Percentiles rank a stretch among this genome's conserved stretches.
Conservation (phyloP, 805 yeast species). For the Kodamaea hsintzibuensis region DNA sequence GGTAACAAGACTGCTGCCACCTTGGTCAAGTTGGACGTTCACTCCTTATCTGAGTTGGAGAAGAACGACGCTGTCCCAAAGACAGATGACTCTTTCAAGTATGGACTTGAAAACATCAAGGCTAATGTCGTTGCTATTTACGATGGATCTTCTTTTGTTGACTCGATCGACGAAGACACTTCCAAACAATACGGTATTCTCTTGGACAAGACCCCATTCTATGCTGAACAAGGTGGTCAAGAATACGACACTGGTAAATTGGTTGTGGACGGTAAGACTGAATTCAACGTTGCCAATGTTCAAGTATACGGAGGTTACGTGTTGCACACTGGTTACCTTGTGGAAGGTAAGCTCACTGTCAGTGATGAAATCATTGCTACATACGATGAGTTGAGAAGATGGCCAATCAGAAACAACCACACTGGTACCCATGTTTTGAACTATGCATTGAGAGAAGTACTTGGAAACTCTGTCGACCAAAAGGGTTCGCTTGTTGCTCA, state of each 20-base stretch:
- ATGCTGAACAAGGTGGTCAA: slow-evolving; percentile 99
- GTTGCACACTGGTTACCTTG: slow-evolving; percentile 85
- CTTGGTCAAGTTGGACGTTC: slow-evolving; percentile 85
- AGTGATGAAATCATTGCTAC: slow-evolving; percentile 78
- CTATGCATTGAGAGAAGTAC: slow-evolving; percentile 78
- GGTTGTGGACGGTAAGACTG: slow-evolving; percentile 82
- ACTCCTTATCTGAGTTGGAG: slow-evolving; percentile 74
- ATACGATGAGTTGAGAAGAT: slow-evolving; percentile 89
- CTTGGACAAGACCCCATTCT: slow-evolving; percentile 88
- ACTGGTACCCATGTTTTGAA: slow-evolving; percentile 97
- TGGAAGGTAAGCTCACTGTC: slow-evolving; percentile 71
- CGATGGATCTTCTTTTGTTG: slow-evolving; percentile 63
- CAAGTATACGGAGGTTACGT: slow-evolving; percentile 94
- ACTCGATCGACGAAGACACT: slow-evolving; percentile 34
- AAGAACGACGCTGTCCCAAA: slow-evolving; percentile 60
- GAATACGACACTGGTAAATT: slow-evolving; percentile 93
- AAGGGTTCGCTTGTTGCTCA: slow-evolving; percentile 96
- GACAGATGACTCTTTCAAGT: slow-evolving; percentile 83
- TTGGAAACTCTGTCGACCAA: slow-evolving; percentile 90
- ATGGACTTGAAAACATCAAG: slow-evolving; percentile 65
- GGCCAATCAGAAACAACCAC: slow-evolving; percentile 96
- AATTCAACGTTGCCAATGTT: slow-evolving; percentile 88
- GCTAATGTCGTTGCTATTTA: slow-evolving; percentile 73
- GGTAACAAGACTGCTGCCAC: slow-evolving; percentile 58
- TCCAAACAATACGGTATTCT: slow-evolving; percentile 71